Conservation (phyloP, 371 early-diverging fungal species). For the Saksenaea oblongispora region DNA sequence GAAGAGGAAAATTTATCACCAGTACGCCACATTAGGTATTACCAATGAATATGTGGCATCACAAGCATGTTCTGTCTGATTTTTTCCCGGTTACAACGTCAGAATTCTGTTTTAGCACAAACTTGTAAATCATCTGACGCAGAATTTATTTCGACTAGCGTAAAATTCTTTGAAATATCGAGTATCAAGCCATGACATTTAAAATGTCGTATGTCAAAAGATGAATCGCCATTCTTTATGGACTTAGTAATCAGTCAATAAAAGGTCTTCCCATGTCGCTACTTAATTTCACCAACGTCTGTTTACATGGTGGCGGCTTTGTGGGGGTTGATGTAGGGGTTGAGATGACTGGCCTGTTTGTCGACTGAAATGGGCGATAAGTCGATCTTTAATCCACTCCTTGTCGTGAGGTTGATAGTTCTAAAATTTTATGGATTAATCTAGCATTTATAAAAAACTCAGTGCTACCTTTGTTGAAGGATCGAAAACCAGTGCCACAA, state of each 20-base stretch:
- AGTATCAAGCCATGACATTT: neutral
- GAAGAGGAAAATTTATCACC: too few species aligned
- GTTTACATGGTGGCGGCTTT: neutral
- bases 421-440: constrained; percentile 15
- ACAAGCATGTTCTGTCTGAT: too few species aligned
- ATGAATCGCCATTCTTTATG: neutral
- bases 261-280: neutral
- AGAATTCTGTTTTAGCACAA: too few species aligned
- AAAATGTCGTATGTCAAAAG: neutral
- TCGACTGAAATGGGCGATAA: constrained; percentile 45
- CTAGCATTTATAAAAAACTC: neutral
- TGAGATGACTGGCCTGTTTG: constrained; percentile 15
- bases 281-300: neutral
- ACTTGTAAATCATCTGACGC: too few species aligned
- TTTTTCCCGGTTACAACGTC: too few species aligned
- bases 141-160: too few species aligned
- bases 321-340: constrained; percentile 10
- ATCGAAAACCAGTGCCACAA: constrained; percentile 47
- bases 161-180: too few species aligned
- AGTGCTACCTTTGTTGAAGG: constrained; percentile 23
- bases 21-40: too few species aligned
- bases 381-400: constrained; percentile 49
- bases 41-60: too few species aligned
- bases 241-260: neutral
- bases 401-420: constrained; percentile 45